Base-by-base conservation (phyloP, 192 early-diverging fungal genomes). In the Gonapodya prolifera region DNA sequence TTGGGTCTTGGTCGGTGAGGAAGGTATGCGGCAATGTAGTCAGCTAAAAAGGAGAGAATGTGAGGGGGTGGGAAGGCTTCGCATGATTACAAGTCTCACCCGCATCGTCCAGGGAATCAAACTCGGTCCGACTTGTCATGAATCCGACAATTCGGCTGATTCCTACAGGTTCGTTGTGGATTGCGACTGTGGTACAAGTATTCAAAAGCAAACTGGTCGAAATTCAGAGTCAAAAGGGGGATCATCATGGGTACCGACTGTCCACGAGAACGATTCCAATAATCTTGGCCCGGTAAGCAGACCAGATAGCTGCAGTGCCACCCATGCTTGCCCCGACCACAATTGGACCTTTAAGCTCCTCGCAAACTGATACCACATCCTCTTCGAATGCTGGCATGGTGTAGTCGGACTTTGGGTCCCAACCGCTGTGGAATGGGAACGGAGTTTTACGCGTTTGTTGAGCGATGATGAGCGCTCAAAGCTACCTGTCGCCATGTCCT, bases 1-100 rank as follows among this genome's bases (percentile, higher is more conserved):
- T 73, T 73, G 71, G 71, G 71, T 2, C 71, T 2, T 2, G 71
- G 71, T 32, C 71, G 71, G 31, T 73, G 71, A 18, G 71, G 71
- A 32, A 73, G 71, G 31, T 73, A 73, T 32, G 71, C 18, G 31
- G 71, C 71, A 32, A 73, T 32, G 31, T 32, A 32, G 31, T 73
- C 71, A 8, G 71, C 71, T 18, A 23, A 23, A 61, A 23, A 23
- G n/a, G n/a, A n/a, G n/a, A n/a, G n/a, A n/a, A n/a, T n/a, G n/a
- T n/a, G n/a, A n/a, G n/a, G n/a, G n/a, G n/a, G n/a, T n/a, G n/a
- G n/a, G n/a, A n/a, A n/a, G n/a, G n/a, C n/a, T n/a, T n/a, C n/a
- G n/a, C n/a, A n/a, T n/a, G n/a, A n/a, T 61, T 8, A 61, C 8
- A 8, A 61, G 45, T 16, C 45, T 16, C 23, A 61, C 45, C 45